Percentiles rank a stretch among this genome's conserved stretches.
Conservation (phyloP, 176 grass and related monocot genomes). For the Alopecurus myosuroides region DNA sequence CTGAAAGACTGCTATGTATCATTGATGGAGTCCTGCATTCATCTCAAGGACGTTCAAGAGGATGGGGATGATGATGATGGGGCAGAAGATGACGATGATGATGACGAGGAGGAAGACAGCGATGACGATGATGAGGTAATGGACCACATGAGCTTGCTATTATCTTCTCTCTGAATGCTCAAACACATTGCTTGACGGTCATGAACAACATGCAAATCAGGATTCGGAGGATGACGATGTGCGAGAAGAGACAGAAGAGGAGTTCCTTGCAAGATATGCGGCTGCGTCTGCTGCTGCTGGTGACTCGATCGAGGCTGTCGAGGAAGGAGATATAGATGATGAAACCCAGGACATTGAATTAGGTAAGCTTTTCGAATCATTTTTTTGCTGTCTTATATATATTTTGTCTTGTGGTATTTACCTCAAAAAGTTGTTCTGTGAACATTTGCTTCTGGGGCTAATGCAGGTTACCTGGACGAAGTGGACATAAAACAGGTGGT, state of each 20-base stretch:
- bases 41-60: slow-evolving; percentile 62
- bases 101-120: slow-evolving; percentile 31
- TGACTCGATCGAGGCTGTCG: slow-evolving; percentile 44
- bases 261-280: slow-evolving; percentile 78
- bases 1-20: slow-evolving; percentile 63
- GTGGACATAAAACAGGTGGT: slow-evolving; percentile 10
- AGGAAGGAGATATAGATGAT: slow-evolving; percentile 74
- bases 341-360: slow-evolving; percentile 64
- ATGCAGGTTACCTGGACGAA: slow-evolving; percentile 13
- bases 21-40: slow-evolving; percentile 66
- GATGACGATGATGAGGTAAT: slow-evolving; percentile 44
- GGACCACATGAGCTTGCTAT: not conserved
- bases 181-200: not conserved
- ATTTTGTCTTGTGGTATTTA: not conserved
- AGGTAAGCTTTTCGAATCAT: slow-evolving; percentile 23
- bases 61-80: slow-evolving; percentile 44
- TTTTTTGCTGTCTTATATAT: not conserved
- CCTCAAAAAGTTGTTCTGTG: not conserved
- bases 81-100: slow-evolving; percentile 46
- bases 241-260: slow-evolving; percentile 67
- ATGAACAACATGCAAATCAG: slow-evolving; percentile 33
- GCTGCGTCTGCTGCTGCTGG: slow-evolving; percentile 36
- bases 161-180: not conserved
- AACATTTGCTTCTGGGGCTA: not conserved
- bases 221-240: slow-evolving; percentile 77